phyloP scores from a whole-genome alignment of 169 alveolate species.

The Eimeria necatrix region DNA sequence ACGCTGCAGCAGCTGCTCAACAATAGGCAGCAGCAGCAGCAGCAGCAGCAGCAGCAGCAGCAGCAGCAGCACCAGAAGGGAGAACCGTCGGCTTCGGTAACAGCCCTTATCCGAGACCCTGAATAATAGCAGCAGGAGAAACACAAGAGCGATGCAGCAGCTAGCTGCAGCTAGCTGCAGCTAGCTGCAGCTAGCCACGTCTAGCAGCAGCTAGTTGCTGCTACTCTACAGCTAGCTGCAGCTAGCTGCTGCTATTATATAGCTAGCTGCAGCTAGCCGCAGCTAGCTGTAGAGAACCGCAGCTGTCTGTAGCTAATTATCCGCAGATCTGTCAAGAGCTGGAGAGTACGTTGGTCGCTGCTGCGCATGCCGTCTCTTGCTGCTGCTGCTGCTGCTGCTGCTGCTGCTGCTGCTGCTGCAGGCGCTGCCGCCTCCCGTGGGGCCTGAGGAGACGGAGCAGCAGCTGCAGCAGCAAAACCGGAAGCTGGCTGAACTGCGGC shows the following conservation, averaged over 20 bases:
- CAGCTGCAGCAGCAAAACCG: conserved; percentile 27
- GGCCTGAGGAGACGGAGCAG: background rate
- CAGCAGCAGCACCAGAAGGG: background rate
- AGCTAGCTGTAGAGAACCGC: no score
- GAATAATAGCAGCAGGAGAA: background rate
- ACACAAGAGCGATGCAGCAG: background rate
- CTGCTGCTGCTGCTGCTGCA: background rate
- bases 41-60: background rate
- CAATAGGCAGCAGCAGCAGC: background rate
- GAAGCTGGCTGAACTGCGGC: background rate
- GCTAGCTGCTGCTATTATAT: no score
- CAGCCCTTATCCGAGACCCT: background rate
- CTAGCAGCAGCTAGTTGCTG: background rate
- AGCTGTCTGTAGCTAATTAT: no score
- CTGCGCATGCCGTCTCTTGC: background rate
- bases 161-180: background rate
- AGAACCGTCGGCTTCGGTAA: background rate
- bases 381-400: background rate
- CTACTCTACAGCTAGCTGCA: background rate
- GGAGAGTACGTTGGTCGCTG: background rate
- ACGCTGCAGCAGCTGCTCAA: background rate
- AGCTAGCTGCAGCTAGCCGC: no score
- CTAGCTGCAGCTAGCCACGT: background rate
- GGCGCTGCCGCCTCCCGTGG: background rate
- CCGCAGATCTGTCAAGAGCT: background rate